phyloP scores from a whole-genome alignment of 768 basidiomycete genomes.

The Mycena pura region DNA sequence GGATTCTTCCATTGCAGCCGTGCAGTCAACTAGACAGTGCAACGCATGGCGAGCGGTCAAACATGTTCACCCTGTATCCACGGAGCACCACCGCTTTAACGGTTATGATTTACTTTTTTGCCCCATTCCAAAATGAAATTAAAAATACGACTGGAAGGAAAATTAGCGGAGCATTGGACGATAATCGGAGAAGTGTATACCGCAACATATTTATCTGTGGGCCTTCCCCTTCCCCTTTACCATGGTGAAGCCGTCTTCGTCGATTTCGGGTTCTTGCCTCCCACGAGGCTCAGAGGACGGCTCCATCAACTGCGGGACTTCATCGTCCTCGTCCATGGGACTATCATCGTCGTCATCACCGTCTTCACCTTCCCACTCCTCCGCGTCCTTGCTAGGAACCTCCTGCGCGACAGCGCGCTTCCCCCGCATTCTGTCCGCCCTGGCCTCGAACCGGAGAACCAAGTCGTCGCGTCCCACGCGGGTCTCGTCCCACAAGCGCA shows the following conservation, averaged over 20 bases:
- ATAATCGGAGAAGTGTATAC: too few relatives aligned
- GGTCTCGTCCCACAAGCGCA: constrained; percentile 69
- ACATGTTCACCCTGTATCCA: too few relatives aligned
- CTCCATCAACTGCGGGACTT: constrained; percentile 63
- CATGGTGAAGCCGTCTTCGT: constrained; percentile 92
- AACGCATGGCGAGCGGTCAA: too few relatives aligned
- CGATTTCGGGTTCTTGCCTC: constrained; percentile 74
- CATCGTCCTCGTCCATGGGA: constrained; percentile 53
- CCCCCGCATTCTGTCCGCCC: constrained; percentile 63
- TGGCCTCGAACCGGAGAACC: constrained; percentile 67
- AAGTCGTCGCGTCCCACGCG: constrained; percentile 51
- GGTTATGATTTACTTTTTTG: too few relatives aligned
- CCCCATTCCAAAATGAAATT: too few relatives aligned
- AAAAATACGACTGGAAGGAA: too few relatives aligned
- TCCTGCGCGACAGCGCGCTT: constrained; percentile 60
- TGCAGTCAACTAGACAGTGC: too few relatives aligned
- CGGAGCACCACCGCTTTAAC: too few relatives aligned
- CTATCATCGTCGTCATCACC: constrained; percentile 49
- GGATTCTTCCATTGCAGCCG: too few relatives aligned
- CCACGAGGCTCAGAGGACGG: constrained; percentile 33
- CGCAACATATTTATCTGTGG: constrained; percentile 39
- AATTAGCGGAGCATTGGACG: too few relatives aligned
- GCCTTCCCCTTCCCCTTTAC: constrained; percentile 71
- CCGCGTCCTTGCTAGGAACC: constrained; percentile 47
- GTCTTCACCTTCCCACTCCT: constrained; percentile 53